Conservation (phyloP, 2,329 filamentous ascomycete species). For the Myriosclerotinia scirpicola region DNA sequence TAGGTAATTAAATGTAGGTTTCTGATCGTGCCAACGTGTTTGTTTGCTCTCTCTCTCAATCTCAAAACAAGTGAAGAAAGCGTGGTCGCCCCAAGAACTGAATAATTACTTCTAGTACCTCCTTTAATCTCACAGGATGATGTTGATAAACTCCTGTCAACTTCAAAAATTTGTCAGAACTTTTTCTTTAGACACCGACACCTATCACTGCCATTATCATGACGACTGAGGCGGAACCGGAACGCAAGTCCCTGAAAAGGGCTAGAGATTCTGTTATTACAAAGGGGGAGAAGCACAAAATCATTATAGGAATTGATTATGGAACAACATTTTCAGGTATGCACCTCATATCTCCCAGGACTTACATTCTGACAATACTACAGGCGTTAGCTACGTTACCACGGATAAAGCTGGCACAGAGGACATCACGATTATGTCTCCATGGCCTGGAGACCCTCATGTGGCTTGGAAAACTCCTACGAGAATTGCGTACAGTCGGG, state of each 20-base stretch:
- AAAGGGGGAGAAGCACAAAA: conserved; percentile 25
- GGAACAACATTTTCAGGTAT: conserved; percentile 36
- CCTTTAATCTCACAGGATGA: neutral
- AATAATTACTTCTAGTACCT: neutral
- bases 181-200: too few species aligned
- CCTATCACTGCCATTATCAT: neutral
- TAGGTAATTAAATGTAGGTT: too few species aligned
- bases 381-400: conserved; percentile 29
- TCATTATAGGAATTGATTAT: conserved; percentile 37
- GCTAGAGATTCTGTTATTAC: neutral
- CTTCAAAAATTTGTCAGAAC: neutral
- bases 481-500: conserved; percentile 30
- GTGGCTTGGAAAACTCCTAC: conserved; percentile 30
- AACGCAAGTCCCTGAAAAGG: neutral
- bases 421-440: conserved; percentile 29
- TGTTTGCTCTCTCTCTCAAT: neutral
- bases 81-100: neutral
- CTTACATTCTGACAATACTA: neutral
- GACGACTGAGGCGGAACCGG: neutral
- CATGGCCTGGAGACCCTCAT: conserved; percentile 30
- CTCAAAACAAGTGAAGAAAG: neutral
- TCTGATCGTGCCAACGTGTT: neutral
- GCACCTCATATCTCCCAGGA: neutral
- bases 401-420: conserved; percentile 27
- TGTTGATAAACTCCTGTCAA: neutral